These are phyloP conservation scores for Rosa chinensis DNA, from an alignment of 306 rosid species.

Conservation along the genomic window DNA sequence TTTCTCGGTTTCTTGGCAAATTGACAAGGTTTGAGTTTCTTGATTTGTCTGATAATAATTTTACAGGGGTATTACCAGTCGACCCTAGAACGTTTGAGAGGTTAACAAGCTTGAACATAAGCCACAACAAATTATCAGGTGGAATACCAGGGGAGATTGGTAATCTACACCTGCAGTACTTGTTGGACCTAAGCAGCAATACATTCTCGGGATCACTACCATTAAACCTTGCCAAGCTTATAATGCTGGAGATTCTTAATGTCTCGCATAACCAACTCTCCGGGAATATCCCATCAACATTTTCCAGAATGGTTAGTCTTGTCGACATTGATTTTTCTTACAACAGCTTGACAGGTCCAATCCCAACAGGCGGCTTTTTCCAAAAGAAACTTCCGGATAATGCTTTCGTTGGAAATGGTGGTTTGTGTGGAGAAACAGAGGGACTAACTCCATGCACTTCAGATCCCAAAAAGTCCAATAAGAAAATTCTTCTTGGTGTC, in stretches of 20 bases:
- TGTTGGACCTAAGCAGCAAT: constrained; percentile 63
- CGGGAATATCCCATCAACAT: constrained; percentile 44
- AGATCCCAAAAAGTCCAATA: background rate
- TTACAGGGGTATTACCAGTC: constrained; percentile 44
- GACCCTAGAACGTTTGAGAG: constrained; percentile 23
- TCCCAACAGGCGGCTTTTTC: constrained; percentile 38
- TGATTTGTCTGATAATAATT: constrained; percentile 43
- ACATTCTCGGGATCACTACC: constrained; percentile 51
- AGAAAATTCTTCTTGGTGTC: background rate
- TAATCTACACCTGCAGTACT: constrained; percentile 30
- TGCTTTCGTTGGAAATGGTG: constrained; percentile 3
- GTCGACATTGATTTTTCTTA: constrained; percentile 43
- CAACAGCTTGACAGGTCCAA: constrained; percentile 44
- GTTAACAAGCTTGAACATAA: constrained; percentile 42
- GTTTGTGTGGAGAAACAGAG: constrained; percentile 4
- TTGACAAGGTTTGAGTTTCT: constrained; percentile 19
- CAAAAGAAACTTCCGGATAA: background rate
- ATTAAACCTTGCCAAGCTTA: constrained; percentile 37
- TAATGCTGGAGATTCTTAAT: constrained; percentile 42
- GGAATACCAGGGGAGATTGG: constrained; percentile 54
- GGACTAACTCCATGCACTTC: background rate
- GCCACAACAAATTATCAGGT: constrained; percentile 49
- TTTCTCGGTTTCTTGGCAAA: constrained; percentile 29
- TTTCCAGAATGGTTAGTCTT: constrained; percentile 40
- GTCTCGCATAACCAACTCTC: constrained; percentile 52